These are phyloP conservation scores for Citrus glauca DNA, from an alignment of 345 rosid genomes.

Conservation along the genomic window DNA sequence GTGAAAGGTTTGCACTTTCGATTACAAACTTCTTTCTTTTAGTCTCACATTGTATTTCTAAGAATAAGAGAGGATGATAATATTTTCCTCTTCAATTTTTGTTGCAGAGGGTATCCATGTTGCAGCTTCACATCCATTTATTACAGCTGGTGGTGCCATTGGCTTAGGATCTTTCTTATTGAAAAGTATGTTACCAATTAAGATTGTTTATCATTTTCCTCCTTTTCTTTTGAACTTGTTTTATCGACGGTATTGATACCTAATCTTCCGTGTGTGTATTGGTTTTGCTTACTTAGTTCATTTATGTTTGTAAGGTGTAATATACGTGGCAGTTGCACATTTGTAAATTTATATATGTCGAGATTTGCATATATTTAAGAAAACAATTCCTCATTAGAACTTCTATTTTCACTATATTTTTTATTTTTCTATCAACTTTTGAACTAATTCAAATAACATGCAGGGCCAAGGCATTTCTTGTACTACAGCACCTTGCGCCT, in stretches of 20 bases:
- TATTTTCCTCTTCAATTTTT: slow-evolving; percentile 1
- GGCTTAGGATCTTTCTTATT: slow-evolving; percentile 55
- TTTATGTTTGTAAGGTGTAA: neutral
- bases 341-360: neutral
- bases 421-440: neutral
- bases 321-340: too few species aligned
- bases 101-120: slow-evolving; percentile 58
- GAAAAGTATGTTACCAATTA: slow-evolving; percentile 44
- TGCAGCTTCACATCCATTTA: slow-evolving; percentile 64
- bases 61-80: neutral
- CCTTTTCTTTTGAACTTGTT: neutral
- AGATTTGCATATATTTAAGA: neutral
- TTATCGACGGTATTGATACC: neutral
- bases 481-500: slow-evolving; percentile 63
- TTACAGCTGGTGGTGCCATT: slow-evolving; percentile 45
- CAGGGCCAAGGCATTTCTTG: slow-evolving; percentile 80
- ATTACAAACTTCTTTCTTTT: neutral
- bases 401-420: neutral
- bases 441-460: neutral
- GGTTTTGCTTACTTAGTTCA: neutral
- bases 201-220: neutral
- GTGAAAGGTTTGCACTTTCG: slow-evolving; percentile 51
- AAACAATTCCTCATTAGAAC: neutral
- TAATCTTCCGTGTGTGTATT: neutral
- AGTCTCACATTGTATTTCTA: neutral